Percentiles rank a stretch among this genome's conserved stretches.
Conservation (phyloP, 1,139 yeast genomes). For the Petasospora fabianii region DNA sequence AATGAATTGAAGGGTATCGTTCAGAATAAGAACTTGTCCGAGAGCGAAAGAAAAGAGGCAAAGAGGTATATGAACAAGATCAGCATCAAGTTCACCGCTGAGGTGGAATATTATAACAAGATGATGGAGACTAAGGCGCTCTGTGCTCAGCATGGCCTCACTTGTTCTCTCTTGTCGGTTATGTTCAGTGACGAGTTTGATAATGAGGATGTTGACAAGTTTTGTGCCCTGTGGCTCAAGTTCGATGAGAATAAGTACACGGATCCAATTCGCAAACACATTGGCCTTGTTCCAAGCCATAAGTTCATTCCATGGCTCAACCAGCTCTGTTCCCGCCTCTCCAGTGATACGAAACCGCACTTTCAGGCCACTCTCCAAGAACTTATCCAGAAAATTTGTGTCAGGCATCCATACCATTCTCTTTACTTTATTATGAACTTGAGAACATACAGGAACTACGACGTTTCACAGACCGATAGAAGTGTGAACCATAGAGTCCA, state of each 20-base stretch:
- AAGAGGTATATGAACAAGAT: constrained; percentile 48
- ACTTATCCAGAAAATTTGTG: constrained; percentile 49
- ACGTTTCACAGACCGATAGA: constrained; percentile 31
- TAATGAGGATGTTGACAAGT: constrained; percentile 65
- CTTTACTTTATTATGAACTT: constrained; percentile 65
- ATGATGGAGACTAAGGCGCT: constrained; percentile 36
- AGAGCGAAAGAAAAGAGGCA: constrained; percentile 46
- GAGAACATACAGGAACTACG: constrained; percentile 38
- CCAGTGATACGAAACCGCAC: constrained; percentile 36
- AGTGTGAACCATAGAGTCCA: constrained; percentile 43
- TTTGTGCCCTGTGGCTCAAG: constrained; percentile 85
- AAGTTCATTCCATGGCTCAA: constrained; percentile 78
- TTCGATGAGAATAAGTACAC: constrained; percentile 43
- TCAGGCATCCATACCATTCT: constrained; percentile 73
- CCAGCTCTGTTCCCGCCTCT: constrained; percentile 74
- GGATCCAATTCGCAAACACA: constrained; percentile 31
- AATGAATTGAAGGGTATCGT: constrained; percentile 45
- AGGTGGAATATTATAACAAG: constrained; percentile 42
- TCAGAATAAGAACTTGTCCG: constrained; percentile 36
- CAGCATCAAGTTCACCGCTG: constrained; percentile 46
- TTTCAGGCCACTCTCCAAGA: constrained; percentile 57
- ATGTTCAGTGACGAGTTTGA: constrained; percentile 42
- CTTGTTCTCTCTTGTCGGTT: constrained; percentile 56
- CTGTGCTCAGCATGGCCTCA: constrained; percentile 55
- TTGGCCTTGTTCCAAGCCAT: constrained; percentile 46